Conservation (phyloP, 1,284 basidiomycete species). For the Rhodotorula sp. region DNA sequence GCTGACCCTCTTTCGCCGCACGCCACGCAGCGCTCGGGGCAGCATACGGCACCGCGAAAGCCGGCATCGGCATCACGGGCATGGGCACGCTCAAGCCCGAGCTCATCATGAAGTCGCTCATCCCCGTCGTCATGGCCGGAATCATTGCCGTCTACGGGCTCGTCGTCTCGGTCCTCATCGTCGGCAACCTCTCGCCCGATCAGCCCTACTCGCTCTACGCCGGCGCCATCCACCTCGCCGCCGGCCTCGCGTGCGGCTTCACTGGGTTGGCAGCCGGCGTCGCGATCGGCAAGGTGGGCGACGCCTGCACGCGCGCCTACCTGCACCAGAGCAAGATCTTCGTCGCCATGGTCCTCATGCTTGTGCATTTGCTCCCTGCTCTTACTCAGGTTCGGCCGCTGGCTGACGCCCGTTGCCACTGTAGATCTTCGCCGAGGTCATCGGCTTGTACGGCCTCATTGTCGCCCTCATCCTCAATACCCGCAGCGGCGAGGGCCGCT, state of each 20-base stretch:
- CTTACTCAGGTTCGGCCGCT: too few relatives aligned
- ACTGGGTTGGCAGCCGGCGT: conserved; percentile 96
- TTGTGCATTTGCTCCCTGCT: conserved; percentile 9
- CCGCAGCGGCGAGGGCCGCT: conserved; percentile 30
- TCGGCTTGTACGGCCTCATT: conserved; percentile 81
- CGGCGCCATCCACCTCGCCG: conserved; percentile 92
- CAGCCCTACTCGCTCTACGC: conserved; percentile 69
- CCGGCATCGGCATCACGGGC: conserved; percentile 96
- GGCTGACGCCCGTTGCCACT: background rate
- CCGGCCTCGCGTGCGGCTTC: conserved; percentile 86
- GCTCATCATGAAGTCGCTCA: conserved; percentile 96
- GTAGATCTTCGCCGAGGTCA: conserved; percentile 67
- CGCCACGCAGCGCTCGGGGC: conserved; percentile 71
- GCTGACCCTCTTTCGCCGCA: background rate
- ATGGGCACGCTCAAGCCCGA: conserved; percentile 94
- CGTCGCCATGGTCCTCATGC: conserved; percentile 65
- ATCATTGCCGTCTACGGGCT: conserved; percentile 93
- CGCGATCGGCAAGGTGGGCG: conserved; percentile 95
- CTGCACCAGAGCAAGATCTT: conserved; percentile 90
- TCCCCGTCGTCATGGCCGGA: conserved; percentile 99
- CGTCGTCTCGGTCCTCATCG: conserved; percentile 84
- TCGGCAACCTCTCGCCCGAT: conserved; percentile 64
- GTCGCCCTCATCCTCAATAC: conserved; percentile 86
- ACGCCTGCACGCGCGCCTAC: conserved; percentile 85
- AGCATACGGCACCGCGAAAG: conserved; percentile 94